Conservation (phyloP, 2,329 filamentous ascomycete genomes). For the Colletotrichum camelliae region DNA sequence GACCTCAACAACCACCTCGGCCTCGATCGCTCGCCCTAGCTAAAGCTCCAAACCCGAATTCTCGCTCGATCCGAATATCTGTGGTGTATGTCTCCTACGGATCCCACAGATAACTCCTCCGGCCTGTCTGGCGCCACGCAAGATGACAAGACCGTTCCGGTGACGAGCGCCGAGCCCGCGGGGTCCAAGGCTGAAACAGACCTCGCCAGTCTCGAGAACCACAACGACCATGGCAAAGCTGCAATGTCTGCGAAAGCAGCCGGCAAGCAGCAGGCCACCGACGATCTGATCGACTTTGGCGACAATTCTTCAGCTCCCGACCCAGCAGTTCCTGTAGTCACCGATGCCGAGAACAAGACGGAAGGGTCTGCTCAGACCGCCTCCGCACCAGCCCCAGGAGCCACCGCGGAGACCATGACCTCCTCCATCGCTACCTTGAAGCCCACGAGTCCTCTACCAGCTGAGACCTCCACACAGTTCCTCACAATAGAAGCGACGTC, state of each 20-base stretch:
- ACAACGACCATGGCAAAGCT: not conserved
- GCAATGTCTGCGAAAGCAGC: conserved; percentile 7
- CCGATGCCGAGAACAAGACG: not conserved
- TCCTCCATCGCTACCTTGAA: conserved; percentile 56
- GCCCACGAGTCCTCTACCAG: conserved; percentile 44
- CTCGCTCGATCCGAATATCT: not conserved
- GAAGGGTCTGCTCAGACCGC: not conserved
- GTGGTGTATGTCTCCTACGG: conserved; percentile 25
- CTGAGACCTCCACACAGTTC: conserved; percentile 44
- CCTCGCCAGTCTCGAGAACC: not conserved
- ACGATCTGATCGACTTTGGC: conserved; percentile 22
- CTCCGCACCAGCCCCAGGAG: not conserved
- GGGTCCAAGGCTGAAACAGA: conserved; percentile 20
- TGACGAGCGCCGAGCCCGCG: conserved; percentile 23
- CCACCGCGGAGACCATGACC: conserved; percentile 38
- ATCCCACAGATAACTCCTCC: conserved; percentile 1
- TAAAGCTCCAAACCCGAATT: not conserved
- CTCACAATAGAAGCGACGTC: conserved; percentile 51
- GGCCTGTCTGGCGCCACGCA: conserved; percentile 13
- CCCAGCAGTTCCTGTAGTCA: not conserved
- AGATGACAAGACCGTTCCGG: conserved; percentile 16
- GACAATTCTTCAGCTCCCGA: not conserved
- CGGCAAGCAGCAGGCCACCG: conserved; percentile 12
- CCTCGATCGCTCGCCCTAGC: not conserved
- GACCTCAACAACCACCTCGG: not conserved